Conservation (phyloP, 768 basidiomycete genomes). For the Trametes meyenii region DNA sequence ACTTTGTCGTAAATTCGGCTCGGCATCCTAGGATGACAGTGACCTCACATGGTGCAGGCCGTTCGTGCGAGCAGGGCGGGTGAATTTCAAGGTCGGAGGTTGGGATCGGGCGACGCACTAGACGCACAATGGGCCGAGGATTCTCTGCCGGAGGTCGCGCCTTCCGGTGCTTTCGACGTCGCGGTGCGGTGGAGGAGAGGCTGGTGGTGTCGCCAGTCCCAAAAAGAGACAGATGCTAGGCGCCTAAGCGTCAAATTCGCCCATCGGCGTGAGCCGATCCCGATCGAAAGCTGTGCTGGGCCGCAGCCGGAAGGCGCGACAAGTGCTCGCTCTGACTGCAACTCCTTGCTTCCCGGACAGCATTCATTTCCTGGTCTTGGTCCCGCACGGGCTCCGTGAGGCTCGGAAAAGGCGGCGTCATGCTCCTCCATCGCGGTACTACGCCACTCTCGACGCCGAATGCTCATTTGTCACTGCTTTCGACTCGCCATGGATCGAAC, state of each 20-base stretch:
- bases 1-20: neutral
- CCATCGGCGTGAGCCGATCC: neutral
- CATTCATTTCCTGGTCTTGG: neutral
- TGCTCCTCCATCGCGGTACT: no score
- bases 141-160: slow-evolving; percentile 1
- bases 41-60: neutral
- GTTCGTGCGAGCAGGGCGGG: neutral
- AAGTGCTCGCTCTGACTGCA: slow-evolving; percentile 7
- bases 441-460: no score
- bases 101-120: no score
- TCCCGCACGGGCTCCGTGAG: neutral
- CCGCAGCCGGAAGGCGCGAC: neutral
- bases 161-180: neutral
- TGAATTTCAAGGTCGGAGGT: no score
- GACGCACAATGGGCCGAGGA: neutral
- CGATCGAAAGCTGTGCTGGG: slow-evolving; percentile 11
- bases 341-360: slow-evolving; percentile 16
- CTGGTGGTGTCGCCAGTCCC: neutral
- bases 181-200: neutral
- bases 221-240: neutral
- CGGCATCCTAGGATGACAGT: slow-evolving; percentile 9
- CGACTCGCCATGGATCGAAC: no score
- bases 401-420: neutral
- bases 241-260: slow-evolving; percentile 10
- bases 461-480: no score